Percentiles rank a stretch among this genome's conserved stretches.
phyloP scores from a whole-genome alignment of 2,329 filamentous ascomycete genomes.

The Simplicillium sp. region DNA sequence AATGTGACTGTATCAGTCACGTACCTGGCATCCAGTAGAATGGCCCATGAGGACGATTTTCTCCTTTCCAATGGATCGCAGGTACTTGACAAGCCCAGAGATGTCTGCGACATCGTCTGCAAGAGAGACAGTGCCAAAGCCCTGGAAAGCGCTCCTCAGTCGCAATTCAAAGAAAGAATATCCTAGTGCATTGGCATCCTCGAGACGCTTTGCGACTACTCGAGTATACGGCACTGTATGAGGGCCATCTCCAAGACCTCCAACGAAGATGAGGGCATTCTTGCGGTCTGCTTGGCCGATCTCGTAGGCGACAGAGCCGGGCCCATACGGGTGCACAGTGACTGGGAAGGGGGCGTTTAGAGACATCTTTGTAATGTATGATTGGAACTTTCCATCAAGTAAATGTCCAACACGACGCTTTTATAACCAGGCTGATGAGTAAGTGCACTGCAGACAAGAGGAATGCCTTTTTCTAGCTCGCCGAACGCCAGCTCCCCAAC shows the following conservation, averaged over 20 bases:
- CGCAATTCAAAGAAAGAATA: slow-evolving; percentile 50
- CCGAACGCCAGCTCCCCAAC: too few species aligned
- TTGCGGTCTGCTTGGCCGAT: slow-evolving; percentile 26
- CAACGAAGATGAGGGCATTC: slow-evolving; percentile 60
- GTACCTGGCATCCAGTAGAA: slow-evolving; percentile 48
- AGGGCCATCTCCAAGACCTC: slow-evolving; percentile 61
- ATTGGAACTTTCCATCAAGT: neutral
- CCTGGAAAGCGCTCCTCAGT: slow-evolving; percentile 42
- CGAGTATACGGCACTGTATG: slow-evolving; percentile 52
- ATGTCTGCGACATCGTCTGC: slow-evolving; percentile 45
- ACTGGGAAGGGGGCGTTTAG: slow-evolving; percentile 26
- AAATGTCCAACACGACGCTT: too few species aligned
- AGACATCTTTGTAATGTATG: slow-evolving; percentile 7
- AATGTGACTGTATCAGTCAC: neutral
- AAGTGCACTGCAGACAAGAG: too few species aligned
- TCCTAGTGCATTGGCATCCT: slow-evolving; percentile 22
- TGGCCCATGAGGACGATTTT: slow-evolving; percentile 49
- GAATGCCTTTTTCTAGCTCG: too few species aligned
- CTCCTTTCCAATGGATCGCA: slow-evolving; percentile 37
- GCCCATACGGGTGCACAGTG: slow-evolving; percentile 32
- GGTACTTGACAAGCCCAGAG: slow-evolving; percentile 40
- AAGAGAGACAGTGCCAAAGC: slow-evolving; percentile 41
- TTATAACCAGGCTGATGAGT: too few species aligned
- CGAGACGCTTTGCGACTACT: slow-evolving; percentile 33
- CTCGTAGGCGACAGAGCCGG: slow-evolving; percentile 37